Conservation (phyloP, 768 basidiomycete species). For the Ephemerocybe angulata region DNA sequence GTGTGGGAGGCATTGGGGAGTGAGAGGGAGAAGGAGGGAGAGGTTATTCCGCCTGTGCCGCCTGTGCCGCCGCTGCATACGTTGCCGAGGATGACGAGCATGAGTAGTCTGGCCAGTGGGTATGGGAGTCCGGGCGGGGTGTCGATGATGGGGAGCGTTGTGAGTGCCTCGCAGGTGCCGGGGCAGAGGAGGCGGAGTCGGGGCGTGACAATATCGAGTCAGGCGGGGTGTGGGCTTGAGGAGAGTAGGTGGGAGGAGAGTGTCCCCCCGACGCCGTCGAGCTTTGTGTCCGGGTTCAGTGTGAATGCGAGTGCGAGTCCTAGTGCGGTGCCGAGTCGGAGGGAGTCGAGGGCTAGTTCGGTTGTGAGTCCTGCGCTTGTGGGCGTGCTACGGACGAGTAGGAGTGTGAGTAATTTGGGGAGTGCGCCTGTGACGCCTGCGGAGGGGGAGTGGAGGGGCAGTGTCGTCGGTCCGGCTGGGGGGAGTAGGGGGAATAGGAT, state of each 20-base stretch:
- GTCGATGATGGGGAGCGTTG: no score
- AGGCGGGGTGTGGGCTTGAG: not conserved
- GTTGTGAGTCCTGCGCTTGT: not conserved
- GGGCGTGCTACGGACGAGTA: not conserved
- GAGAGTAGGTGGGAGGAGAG: not conserved
- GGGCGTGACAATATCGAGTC: no score
- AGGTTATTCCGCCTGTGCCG: conserved; percentile 4
- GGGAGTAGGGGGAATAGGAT: no score
- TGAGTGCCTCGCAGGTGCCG: no score
- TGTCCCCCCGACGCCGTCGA: conserved; percentile 5
- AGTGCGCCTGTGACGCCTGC: not conserved
- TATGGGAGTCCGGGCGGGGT: no score
- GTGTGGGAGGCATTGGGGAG: not conserved
- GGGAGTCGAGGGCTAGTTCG: no score
- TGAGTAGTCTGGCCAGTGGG: not conserved
- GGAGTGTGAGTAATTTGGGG: not conserved
- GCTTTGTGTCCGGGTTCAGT: not conserved
- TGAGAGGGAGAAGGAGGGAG: conserved; percentile 5
- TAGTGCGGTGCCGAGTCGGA: not conserved
- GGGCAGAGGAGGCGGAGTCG: no score
- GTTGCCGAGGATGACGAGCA: not conserved
- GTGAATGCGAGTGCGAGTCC: not conserved
- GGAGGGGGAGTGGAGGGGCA: no score
- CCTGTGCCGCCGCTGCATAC: conserved; percentile 1
- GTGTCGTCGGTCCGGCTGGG: no score